phyloP scores from a whole-genome alignment of 2,329 filamentous ascomycete genomes.

The Shiraia sp. region DNA sequence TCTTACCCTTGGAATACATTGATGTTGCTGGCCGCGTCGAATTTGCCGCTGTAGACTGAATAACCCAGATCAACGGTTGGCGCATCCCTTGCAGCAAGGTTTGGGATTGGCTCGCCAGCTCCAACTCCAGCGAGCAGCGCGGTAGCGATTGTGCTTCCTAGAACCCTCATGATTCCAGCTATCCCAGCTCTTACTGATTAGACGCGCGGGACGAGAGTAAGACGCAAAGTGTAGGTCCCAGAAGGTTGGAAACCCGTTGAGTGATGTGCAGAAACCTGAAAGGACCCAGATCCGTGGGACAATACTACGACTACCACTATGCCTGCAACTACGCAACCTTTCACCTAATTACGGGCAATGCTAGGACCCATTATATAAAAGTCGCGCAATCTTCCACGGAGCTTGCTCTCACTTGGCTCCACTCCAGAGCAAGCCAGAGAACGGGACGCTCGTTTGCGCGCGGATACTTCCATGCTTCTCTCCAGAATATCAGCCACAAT shows the following conservation, averaged over 20 bases:
- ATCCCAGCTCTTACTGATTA: slow-evolving; percentile 8
- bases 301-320: background rate
- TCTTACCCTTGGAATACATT: slow-evolving; percentile 40
- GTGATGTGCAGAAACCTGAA: slow-evolving; percentile 3
- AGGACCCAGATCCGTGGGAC: slow-evolving; percentile 20
- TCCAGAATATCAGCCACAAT: slow-evolving; percentile 9
- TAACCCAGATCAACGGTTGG: slow-evolving; percentile 40
- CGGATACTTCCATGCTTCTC: slow-evolving; percentile 1
- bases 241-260: slow-evolving; percentile 8
- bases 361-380: slow-evolving; percentile 11
- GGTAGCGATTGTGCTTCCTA: slow-evolving; percentile 11
- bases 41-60: slow-evolving; percentile 32
- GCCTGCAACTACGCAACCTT: slow-evolving; percentile 10
- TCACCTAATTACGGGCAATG: slow-evolving; percentile 17
- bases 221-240: slow-evolving; percentile 7
- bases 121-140: slow-evolving; percentile 21
- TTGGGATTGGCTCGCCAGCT: slow-evolving; percentile 25
- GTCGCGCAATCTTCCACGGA: slow-evolving; percentile 5
- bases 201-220: slow-evolving; percentile 3
- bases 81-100: slow-evolving; percentile 17
- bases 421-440: slow-evolving; percentile 1
- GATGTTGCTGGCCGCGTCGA: slow-evolving; percentile 26
- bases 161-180: slow-evolving; percentile 16
- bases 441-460: slow-evolving; percentile 6
- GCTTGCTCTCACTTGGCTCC: background rate